Evolutionary conservation across 495 filamentous ascomycete genomes (phyloP).

Genomic region (Tetracladium setigerum): DNA sequence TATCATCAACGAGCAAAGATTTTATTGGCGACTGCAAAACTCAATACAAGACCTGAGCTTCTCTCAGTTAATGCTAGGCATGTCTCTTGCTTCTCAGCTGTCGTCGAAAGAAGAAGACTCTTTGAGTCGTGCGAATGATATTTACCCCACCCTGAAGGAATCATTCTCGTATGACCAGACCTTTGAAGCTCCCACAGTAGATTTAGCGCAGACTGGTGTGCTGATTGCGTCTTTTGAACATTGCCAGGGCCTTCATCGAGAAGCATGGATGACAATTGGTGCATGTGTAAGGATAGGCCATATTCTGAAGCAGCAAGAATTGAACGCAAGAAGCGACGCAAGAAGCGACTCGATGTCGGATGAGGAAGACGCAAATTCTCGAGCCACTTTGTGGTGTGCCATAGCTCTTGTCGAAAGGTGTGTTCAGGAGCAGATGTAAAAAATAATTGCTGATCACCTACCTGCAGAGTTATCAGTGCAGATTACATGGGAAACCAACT

Average conservation of each 20-base stretch:
- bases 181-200: conserved; percentile 3
- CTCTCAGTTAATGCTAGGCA: conserved; percentile 5
- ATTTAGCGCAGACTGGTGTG: conserved; percentile 12
- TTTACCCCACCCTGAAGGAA: conserved; percentile 9
- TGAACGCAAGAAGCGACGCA: no score
- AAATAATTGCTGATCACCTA: neutral
- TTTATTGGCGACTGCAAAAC: conserved; percentile 4
- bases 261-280: conserved; percentile 12
- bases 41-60: neutral
- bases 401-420: conserved; percentile 17
- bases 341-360: neutral
- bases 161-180: conserved; percentile 3
- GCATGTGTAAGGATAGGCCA: conserved; percentile 14
- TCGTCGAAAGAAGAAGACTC: neutral
- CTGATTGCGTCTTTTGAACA: conserved; percentile 15
- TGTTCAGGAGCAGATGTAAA: neutral
- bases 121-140: neutral
- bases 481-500: conserved; percentile 7
- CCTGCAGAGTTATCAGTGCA: conserved; percentile 4
- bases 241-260: conserved; percentile 10
- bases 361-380: neutral
- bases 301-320: conserved; percentile 1
- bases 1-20: conserved; percentile 6
- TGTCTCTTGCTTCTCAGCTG: conserved; percentile 3
- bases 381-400: conserved; percentile 14